Conservation (phyloP, 2,329 filamentous ascomycete genomes). For the Ophiostoma piceae region DNA sequence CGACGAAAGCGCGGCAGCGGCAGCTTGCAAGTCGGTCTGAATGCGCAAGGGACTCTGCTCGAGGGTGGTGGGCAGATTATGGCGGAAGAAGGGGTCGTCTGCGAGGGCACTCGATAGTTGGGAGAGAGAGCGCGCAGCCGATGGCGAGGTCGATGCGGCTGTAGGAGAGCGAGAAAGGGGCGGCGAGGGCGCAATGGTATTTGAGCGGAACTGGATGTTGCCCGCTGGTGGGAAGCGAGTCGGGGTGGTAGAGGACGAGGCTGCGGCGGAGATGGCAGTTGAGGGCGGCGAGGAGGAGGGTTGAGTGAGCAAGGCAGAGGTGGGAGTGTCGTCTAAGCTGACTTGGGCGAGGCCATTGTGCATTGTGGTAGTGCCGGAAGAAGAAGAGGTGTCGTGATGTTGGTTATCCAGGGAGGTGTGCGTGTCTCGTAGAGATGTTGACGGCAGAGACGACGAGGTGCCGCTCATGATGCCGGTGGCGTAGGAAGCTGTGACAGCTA, state of each 20-base stretch:
- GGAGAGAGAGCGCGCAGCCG: background rate
- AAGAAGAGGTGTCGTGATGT: background rate
- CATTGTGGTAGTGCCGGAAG: background rate
- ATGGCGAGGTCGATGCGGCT: background rate
- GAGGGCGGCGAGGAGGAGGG: background rate
- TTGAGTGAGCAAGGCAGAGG: background rate
- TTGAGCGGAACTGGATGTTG: conserved; percentile 31
- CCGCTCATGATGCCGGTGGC: conserved; percentile 19
- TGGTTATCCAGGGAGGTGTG: background rate
- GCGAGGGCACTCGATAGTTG: background rate
- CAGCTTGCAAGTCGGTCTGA: conserved; percentile 22
- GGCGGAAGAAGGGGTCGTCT: background rate
- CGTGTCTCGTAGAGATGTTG: background rate
- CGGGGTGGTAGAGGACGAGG: conserved; percentile 8
- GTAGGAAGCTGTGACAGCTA: background rate
- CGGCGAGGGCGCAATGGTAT: conserved; percentile 34
- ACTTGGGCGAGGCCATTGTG: conserved; percentile 9
- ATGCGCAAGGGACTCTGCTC: conserved; percentile 21
- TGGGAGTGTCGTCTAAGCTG: background rate
- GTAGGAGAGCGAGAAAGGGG: conserved; percentile 27
- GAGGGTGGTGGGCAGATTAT: background rate
- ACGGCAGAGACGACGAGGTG: conserved; percentile 4
- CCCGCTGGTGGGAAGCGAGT: conserved; percentile 4
- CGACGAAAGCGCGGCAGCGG: background rate
- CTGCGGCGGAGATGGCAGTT: background rate